Evolutionary conservation across 805 yeast genomes (phyloP), one percentile per base, ranked within the genome.

Genomic region (Wickerhamiella sorbophila): DNA sequence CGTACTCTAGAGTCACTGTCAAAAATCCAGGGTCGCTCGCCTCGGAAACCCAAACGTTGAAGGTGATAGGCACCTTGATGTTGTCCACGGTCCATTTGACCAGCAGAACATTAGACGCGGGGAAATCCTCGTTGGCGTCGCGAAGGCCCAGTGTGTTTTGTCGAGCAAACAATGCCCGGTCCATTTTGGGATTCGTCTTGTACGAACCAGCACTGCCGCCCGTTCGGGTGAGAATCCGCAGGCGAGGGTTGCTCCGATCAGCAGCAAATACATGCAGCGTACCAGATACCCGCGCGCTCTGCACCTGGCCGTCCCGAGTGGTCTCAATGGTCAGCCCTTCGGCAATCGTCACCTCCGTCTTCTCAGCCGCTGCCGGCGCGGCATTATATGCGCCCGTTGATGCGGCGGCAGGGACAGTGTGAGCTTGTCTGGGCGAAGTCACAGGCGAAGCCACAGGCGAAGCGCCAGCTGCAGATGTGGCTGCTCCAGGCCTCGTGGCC

Each of bases 101-200:
- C 24, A 88, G 94, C 49, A 94, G 94, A 51, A 88, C 71, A 57
- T 84, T 88, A 60, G 87, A 85, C 8, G 86, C 70, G 32, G 97
- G 97, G 74, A 91, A 87, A 29, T 86, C 74, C 56, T 84, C 83
- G 36, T 70, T 56, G 41, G 75, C 66, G 58, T 87, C 94, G 58
- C 82, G 83, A 55, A 87, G 71, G 0, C 80, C 80, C 54, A 91
- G 75, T 34, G 71, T 61, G 44, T 71, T 66, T 14, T 66, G 60
- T 12, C 70, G 58, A 36, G 71, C 68, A 60, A 88, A 91, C 55
- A 74, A 61, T 33, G 64, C 65, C 55, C 82, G 79, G 64, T 91
- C 96, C 50, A 91, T 93, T 58, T 88, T 87, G 48, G 98, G 98
- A 66, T 91, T 95, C 14, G 97, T 86, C 62, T 87, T 87, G 67